These are phyloP conservation scores for Catharanthus roseus DNA, from an alignment of 257 asterid genomes.

Conservation along the genomic window DNA sequence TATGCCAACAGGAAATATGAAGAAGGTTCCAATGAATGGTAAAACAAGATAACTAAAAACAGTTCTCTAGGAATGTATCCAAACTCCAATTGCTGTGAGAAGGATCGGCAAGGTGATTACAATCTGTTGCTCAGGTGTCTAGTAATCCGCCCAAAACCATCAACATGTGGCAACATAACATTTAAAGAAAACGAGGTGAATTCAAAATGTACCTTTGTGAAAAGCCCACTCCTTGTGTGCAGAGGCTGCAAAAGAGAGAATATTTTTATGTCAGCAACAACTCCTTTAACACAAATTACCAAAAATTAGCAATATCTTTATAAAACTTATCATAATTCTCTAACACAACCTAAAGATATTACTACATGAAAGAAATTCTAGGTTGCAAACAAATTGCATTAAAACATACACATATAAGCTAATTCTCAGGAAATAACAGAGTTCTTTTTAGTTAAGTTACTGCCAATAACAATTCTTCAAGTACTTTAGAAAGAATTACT, in stretches of 20 bases:
- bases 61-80: background rate
- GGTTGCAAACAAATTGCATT: background rate
- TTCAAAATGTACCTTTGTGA: slow-evolving; percentile 65
- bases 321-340: background rate
- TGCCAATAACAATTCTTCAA: background rate
- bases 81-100: background rate
- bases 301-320: background rate
- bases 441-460: background rate
- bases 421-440: background rate
- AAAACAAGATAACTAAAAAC: background rate
- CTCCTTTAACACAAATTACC: background rate
- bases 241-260: slow-evolving; percentile 62
- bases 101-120: background rate
- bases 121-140: background rate
- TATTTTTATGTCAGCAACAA: slow-evolving; percentile 6
- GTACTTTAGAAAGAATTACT: too few species aligned
- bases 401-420: background rate
- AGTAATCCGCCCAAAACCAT: background rate
- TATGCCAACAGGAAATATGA: background rate
- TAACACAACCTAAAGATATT: background rate
- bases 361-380: background rate
- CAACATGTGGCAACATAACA: background rate
- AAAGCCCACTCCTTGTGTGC: slow-evolving; percentile 66
- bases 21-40: background rate
- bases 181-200: slow-evolving; percentile 1